phyloP scores from a whole-genome alignment of 306 rosid species.

The Vicia villosa region DNA sequence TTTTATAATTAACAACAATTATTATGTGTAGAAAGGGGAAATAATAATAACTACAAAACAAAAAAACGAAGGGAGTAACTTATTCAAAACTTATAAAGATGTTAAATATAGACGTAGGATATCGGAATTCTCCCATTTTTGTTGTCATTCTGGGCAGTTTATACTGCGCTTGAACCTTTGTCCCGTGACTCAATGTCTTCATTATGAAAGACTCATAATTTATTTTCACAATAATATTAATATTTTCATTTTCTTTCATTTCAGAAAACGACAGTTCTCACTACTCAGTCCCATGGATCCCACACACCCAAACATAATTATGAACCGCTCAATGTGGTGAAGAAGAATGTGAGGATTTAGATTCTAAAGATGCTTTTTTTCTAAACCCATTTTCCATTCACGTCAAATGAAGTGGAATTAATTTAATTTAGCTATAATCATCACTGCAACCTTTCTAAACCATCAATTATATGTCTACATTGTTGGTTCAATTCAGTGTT shows the following conservation, averaged over 20 bases:
- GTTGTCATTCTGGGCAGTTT: too few species aligned
- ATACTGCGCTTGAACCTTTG: too few species aligned
- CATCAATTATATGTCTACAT: constrained; percentile 29
- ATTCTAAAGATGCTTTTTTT: constrained; percentile 29
- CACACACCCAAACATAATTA: constrained; percentile 1
- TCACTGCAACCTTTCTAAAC: constrained; percentile 31
- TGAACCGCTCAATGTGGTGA: constrained; percentile 54
- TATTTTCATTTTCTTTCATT: not conserved
- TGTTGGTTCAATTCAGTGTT: constrained; percentile 22
- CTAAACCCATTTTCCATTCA: not conserved
- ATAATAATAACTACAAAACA: too few species aligned
- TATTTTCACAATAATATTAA: too few species aligned
- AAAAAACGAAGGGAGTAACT: too few species aligned
- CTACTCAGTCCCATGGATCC: constrained; percentile 28
- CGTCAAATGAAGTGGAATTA: constrained; percentile 43
- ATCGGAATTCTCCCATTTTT: too few species aligned
- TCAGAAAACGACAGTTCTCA: constrained; percentile 42
- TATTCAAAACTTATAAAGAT: too few species aligned
- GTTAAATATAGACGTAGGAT: too few species aligned
- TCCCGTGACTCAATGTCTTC: not conserved
- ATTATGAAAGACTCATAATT: not conserved
- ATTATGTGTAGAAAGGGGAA: too few species aligned
- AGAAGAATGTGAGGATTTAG: not conserved
- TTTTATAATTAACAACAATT: too few species aligned
- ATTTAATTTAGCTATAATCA: constrained; percentile 31